Base-by-base conservation (phyloP, 2,329 filamentous ascomycete genomes). In the Penicillium sp. region DNA sequence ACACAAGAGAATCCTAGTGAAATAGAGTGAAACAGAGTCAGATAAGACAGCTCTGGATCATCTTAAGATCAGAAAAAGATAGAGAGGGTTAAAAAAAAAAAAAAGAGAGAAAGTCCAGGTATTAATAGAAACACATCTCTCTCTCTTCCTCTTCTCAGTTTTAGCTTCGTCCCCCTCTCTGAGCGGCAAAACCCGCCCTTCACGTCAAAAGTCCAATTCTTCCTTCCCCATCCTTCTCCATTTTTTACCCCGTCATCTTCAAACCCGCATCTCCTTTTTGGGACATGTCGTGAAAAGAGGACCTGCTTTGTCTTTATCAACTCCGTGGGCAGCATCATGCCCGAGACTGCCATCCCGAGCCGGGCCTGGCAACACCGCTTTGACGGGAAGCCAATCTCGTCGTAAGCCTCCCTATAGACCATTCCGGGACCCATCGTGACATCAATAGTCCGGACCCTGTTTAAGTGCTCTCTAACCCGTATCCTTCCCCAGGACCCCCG, bases 381-480 rank as follows among this genome's bases (percentile, higher is more conserved):
- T 54, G 69, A 72, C 44, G 66, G 66, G 51, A 69, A 69, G 54
- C 61, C 63, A 50, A 63, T 68, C 41, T 67, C 69, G 5, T 53
- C 64, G 70, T 72, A 68, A 56, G 69, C 31, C 50, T 25, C 27
- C 27, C 43, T 2, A 23, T n/a, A 38, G 13, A 21, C 7, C 19
- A 23, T 23, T 5, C 5, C n/a, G 27, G 41, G 19, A n/a, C 11
- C 34, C 33, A 41, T 31, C 10, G 19, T 46, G 27, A 3, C 6
- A 19, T 19, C n/a, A 4, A 27, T 46, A 33, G 27, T 33, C 11
- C 6, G 15, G 6, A 33, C 44, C 40, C 33, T 36, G 31, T 7
- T 27, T 29, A 25, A 44, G 15, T 40, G 25, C 25, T 9, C n/a
- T 49, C 41, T 40, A 40, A 48, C 46, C 48, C 36, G 46, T 45